A percentile compares a stretch with the other conserved stretches of the same genome.
Evolutionary conservation across 805 yeast species (phyloP).

Genomic region (Barnettozyma siamensis): DNA sequence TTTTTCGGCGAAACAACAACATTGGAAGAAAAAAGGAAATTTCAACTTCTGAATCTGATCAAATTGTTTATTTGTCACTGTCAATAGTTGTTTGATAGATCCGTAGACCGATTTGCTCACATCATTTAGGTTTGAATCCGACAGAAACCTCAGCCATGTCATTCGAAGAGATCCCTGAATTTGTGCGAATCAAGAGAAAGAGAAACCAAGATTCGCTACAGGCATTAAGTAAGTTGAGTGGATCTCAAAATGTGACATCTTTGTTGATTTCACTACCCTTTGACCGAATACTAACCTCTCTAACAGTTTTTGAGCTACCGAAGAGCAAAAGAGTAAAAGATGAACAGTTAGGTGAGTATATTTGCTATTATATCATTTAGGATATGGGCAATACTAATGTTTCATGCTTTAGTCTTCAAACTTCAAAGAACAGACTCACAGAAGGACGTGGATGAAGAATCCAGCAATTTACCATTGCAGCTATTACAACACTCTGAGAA

Average conservation of each 20-base stretch:
- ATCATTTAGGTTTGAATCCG: too few species aligned
- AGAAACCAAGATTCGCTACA: conserved; percentile 85
- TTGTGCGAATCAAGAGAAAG: conserved; percentile 80
- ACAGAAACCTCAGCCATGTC: neutral
- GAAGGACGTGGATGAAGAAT: conserved; percentile 14
- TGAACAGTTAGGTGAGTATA: conserved; percentile 24
- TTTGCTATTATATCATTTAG: neutral
- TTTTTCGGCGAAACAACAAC: too few species aligned
- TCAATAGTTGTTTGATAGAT: too few species aligned
- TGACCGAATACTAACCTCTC: neutral
- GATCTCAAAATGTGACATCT: too few species aligned
- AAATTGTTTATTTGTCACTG: too few species aligned
- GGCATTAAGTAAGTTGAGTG: conserved; percentile 59
- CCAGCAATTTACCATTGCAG: conserved; percentile 15
- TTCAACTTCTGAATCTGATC: too few species aligned
- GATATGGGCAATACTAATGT: neutral
- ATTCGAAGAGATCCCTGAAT: conserved; percentile 38
- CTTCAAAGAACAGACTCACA: conserved; percentile 42
- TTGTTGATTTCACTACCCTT: neutral
- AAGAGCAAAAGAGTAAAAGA: conserved; percentile 35
- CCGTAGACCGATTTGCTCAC: too few species aligned
- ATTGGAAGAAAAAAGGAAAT: too few species aligned
- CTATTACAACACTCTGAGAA: conserved; percentile 21
- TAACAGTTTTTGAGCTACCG: conserved; percentile 29
- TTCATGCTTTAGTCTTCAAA: conserved; percentile 33